Percentiles rank a stretch among this genome's conserved stretches.
phyloP scores from a whole-genome alignment of 495 filamentous ascomycete species.

The Xylaria castorea region DNA sequence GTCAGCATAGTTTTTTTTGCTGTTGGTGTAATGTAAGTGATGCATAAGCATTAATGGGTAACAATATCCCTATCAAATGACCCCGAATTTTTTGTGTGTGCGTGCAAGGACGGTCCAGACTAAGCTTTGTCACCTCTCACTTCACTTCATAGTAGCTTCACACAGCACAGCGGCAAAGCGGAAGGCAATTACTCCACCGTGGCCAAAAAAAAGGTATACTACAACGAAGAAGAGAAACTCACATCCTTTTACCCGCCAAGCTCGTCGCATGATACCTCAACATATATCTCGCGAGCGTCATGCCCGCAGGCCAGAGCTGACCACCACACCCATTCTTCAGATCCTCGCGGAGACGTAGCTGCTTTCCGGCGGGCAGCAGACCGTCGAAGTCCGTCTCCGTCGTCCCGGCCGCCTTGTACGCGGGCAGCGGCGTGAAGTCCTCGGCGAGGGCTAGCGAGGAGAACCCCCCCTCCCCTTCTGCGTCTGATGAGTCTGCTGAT shows the following conservation, averaged over 20 bases:
- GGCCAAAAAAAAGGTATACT: not conserved
- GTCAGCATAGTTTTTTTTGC: constrained; percentile 13
- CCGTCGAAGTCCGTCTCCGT: constrained; percentile 74
- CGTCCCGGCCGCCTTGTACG: constrained; percentile 67
- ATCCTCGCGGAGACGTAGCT: constrained; percentile 82
- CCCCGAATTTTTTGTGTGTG: not conserved
- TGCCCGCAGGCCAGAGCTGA: constrained; percentile 91
- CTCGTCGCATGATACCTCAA: constrained; percentile 68
- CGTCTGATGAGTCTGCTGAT: constrained; percentile 16
- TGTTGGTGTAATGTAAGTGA: not conserved
- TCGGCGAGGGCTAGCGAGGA: constrained; percentile 65
- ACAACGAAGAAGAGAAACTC: constrained; percentile 44
- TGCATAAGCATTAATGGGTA: not conserved
- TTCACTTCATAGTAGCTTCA: not conserved
- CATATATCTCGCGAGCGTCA: constrained; percentile 84
- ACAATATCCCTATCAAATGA: not conserved
- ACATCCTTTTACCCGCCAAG: constrained; percentile 75
- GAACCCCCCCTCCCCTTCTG: constrained; percentile 35
- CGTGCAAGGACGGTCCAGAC: not conserved
- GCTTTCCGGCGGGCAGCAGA: constrained; percentile 60
- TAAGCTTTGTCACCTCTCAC: not conserved
- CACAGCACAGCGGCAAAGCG: not conserved
- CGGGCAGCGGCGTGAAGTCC: constrained; percentile 68
- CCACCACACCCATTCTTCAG: constrained; percentile 88
- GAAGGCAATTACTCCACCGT: not conserved